Evolutionary conservation across 2,329 filamentous ascomycete species (phyloP), one percentile per base, ranked within the genome.

Genomic region (Leptographium procerum): DNA sequence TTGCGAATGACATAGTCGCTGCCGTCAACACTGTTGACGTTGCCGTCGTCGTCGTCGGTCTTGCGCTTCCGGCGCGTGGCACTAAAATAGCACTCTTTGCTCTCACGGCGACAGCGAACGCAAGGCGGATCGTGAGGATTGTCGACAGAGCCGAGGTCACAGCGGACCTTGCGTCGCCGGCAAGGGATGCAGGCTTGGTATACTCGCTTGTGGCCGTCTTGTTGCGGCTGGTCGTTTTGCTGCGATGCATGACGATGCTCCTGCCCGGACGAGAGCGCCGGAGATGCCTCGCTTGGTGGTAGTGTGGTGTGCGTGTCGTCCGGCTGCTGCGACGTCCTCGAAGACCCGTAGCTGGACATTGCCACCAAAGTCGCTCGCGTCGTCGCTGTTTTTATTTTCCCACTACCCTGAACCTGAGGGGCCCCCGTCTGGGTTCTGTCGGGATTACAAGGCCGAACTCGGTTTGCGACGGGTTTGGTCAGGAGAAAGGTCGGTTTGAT

Each of bases 71-170:
- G 85, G 55, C 94, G 82, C 34, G 91, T 97, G 24, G 91, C 89
- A 62, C 91, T 95, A 77, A 99, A 99, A 79, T 87, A 95, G 77
- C 94, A 99, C 67, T 96, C 87, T 72, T 97, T 97, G 75, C 87
- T 90, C 77, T 99, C 94, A 65, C 94, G 86, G 57, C 91, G 87
- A 71, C 94, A 99, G 68, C 94, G 85, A 60, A 92, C 88, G 71
- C 94, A 99, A 2, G 94, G 94, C 58, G 92, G 92, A 66, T 95
- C 90, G 72, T 91, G 85, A 28, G 94, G 94, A 66, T 94, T 92
- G 73, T 97, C 94, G 69, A 97, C 92, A 67, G 86, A 87, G 59
- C 82, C 82, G 8, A 85, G 72, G 63, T 84, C 81, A 70, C 80
- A 84, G 60, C 82, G 77, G 29, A 85, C 81, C 68, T 85, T 85